Percentiles rank a stretch among this genome's conserved stretches.
Conservation (phyloP, 2,329 filamentous ascomycete genomes). For the Trichoderma atroviride region DNA sequence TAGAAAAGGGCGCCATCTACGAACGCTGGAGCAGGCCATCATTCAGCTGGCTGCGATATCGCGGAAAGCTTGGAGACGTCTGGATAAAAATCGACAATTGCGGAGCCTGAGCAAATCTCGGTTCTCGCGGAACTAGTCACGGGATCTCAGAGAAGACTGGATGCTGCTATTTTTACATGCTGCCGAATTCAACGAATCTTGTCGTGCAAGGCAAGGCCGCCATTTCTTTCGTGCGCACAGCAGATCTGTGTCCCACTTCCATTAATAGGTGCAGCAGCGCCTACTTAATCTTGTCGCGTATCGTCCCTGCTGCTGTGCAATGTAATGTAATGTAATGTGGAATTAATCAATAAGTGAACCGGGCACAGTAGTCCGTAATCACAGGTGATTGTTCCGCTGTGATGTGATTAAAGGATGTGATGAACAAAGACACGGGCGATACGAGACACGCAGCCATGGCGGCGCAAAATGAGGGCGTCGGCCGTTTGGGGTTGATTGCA, state of each 20-base stretch:
- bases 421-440: not conserved
- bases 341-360: not conserved
- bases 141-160: not conserved
- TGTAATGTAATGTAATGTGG: not conserved
- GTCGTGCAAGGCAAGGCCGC: not conserved
- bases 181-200: not conserved
- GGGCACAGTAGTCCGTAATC: not conserved
- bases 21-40: constrained; percentile 2
- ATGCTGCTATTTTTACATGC: not conserved
- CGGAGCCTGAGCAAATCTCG: not conserved
- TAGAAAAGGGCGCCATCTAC: constrained; percentile 1
- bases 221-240: not conserved
- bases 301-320: not conserved
- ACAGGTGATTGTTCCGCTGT: not conserved
- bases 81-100: not conserved
- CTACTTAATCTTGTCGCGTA: not conserved
- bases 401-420: not conserved
- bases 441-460: not conserved
- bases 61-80: constrained; percentile 1
- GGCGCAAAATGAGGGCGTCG: constrained; percentile 15
- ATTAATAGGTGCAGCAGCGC: not conserved
- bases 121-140: not conserved
- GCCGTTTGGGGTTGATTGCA: constrained; percentile 22
- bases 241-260: constrained; percentile 1
- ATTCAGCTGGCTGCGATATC: constrained; percentile 9